phyloP scores from a whole-genome alignment of 2,329 filamentous ascomycete species.

The Colletotrichum tabaci region DNA sequence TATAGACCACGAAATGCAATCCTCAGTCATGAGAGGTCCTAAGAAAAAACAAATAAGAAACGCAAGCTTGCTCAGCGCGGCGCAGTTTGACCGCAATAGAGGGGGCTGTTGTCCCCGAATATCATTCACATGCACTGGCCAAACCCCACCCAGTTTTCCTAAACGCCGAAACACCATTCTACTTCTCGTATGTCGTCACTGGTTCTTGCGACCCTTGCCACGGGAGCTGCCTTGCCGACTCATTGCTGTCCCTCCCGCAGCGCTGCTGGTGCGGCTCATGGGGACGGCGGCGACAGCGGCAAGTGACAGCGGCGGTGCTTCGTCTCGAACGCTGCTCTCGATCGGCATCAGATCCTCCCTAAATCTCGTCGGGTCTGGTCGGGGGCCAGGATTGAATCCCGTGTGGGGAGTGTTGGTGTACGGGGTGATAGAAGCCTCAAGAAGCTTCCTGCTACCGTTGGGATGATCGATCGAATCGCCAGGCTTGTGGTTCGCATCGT shows the following conservation, averaged over 20 bases:
- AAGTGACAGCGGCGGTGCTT: conserved; percentile 49
- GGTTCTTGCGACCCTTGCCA: conserved; percentile 60
- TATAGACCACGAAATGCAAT: conserved; percentile 23
- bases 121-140: conserved; percentile 6
- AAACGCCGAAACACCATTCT: conserved; percentile 35
- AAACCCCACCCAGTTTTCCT: conserved; percentile 13
- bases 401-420: conserved; percentile 64
- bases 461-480: conserved; percentile 70
- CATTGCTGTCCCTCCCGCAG: conserved; percentile 68
- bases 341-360: conserved; percentile 66
- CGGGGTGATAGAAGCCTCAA: conserved; percentile 68
- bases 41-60: conserved; percentile 10
- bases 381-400: conserved; percentile 62
- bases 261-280: conserved; percentile 71
- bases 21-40: conserved; percentile 15
- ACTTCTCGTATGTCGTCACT: conserved; percentile 33
- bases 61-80: conserved; percentile 23
- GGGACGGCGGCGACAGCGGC: conserved; percentile 56
- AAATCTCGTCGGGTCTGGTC: conserved; percentile 65
- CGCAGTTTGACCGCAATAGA: conserved; percentile 14
- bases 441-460: conserved; percentile 67
- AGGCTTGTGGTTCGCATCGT: conserved; percentile 66
- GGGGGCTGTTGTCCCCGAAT: conserved; percentile 14
- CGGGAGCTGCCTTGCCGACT: conserved; percentile 69
- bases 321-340: conserved; percentile 60